A percentile compares a stretch with the other conserved stretches of the same genome.
Conservation (phyloP, 805 yeast genomes). For the Yamadazyma sp. region DNA sequence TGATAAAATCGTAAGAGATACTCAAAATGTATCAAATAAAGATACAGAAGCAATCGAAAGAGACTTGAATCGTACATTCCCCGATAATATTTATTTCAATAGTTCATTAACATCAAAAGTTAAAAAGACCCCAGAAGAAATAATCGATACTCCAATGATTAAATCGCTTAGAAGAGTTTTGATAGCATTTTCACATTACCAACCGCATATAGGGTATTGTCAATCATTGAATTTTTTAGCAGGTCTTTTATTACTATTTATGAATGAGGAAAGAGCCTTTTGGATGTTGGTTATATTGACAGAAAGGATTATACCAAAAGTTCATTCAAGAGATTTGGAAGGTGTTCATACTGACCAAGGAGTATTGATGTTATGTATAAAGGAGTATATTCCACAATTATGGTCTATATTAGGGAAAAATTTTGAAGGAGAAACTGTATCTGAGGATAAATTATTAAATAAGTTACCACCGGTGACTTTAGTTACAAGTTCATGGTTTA, state of each 20-base stretch:
- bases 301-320: constrained; percentile 81
- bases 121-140: constrained; percentile 1
- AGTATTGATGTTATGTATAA: constrained; percentile 80
- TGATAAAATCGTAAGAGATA: constrained; percentile 60
- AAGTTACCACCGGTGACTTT: constrained; percentile 87
- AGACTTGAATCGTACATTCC: constrained; percentile 90
- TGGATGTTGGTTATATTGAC: constrained; percentile 96
- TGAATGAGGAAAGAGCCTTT: constrained; percentile 87
- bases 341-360: constrained; percentile 97
- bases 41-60: constrained; percentile 93
- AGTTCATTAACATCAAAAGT: constrained; percentile 14
- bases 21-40: constrained; percentile 51
- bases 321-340: constrained; percentile 84
- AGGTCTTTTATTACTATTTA: constrained; percentile 76
- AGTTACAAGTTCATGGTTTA: constrained; percentile 96
- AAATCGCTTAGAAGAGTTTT: constrained; percentile 75
- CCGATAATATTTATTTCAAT: constrained; percentile 84
- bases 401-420: constrained; percentile 56
- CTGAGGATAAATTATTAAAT: constrained; percentile 53
- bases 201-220: constrained; percentile 92
- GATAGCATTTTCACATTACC: constrained; percentile 77
- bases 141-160: constrained; percentile 61
- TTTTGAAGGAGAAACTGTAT: constrained; percentile 38
- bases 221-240: constrained; percentile 92
- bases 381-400: constrained; percentile 77